Evolutionary conservation across 192 early-diverging fungal species (phyloP), one percentile per base, ranked within the genome.

Genomic region (Linnemannia elongata): DNA sequence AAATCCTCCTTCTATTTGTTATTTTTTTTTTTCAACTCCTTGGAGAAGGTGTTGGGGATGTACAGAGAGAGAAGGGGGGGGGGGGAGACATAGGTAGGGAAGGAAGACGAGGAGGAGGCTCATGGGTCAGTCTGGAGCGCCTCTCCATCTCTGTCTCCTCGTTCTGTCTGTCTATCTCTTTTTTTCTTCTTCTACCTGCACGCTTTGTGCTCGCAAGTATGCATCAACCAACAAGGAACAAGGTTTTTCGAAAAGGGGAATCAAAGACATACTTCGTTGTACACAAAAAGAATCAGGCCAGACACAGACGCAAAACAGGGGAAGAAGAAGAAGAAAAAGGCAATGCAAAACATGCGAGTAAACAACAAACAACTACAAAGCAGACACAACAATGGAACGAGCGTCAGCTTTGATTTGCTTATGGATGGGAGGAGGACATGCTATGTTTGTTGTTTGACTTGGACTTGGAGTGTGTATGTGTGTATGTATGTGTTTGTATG

Each of bases 111-210:
- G 47, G 15, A 49, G 47, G 47, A 3, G 57, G 6, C 30, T 27
- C 30, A 66, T 66, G 27, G 60, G 60, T 66, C 60, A 66, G 30
- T 12, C 60, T 66, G 60, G 60, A 66, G 60, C 60, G 60, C 30
- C 27, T 60, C 24, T 5, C 10, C 10, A 7, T 9, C 6, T 63
- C n/a, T 63, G 30, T 63, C 57, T 63, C 57, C 1, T 10, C 30
- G 27, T 2, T 44, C 42, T 44, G 42, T 6, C 42, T 63, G 57
- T 63, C 57, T 63, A 27, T 63, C n/a, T 30, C 57, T 63, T 30
- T 27, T 33, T 27, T n/a, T 33, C 10, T 22, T 63, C 30, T 27
- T 66, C 7, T 66, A 66, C 60, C 27, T 66, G 60, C 60, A 33
- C 30, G 60, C 60, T 66, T 66, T 66, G 60, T 35, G 30, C 60